Conservation (phyloP, 768 basidiomycete species). For the Floccularia luteovirens region DNA sequence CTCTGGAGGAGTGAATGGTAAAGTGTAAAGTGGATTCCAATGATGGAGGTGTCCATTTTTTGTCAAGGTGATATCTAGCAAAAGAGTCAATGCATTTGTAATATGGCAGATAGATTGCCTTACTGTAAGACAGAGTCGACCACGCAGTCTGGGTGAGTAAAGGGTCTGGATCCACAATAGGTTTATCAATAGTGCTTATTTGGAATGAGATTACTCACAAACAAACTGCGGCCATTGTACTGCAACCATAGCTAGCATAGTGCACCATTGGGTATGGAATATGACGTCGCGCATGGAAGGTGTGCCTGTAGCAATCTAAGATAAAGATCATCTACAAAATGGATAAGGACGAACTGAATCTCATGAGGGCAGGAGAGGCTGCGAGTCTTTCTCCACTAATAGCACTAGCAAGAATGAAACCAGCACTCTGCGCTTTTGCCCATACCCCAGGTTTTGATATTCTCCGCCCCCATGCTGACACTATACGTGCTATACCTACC, state of each 20-base stretch:
- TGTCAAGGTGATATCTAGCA: constrained; percentile 67
- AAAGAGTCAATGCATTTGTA: constrained; percentile 5
- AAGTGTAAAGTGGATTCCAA: constrained; percentile 60
- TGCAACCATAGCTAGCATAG: constrained; percentile 85
- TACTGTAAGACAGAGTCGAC: constrained; percentile 76
- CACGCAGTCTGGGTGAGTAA: constrained; percentile 82
- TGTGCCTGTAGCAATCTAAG: constrained; percentile 47
- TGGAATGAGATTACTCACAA: constrained; percentile 45
- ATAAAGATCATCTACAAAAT: constrained; percentile 3
- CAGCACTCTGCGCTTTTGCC: constrained; percentile 72
- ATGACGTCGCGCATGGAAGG: constrained; percentile 90
- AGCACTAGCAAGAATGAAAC: constrained; percentile 87
- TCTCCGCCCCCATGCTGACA: constrained; percentile 81
- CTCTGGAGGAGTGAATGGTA: constrained; percentile 56
- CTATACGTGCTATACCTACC: constrained; percentile 73
- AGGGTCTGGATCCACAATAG: constrained; percentile 54
- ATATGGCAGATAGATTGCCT: constrained; percentile 9
- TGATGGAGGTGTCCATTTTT: constrained; percentile 39
- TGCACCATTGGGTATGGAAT: constrained; percentile 91
- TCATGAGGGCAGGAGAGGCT: constrained; percentile 75
- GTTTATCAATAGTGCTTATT: neutral
- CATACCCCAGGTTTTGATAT: constrained; percentile 53
- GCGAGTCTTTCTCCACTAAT: constrained; percentile 88
- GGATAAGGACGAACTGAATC: constrained; percentile 62
- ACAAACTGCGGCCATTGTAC: constrained; percentile 92